phyloP scores from a whole-genome alignment of 1,284 basidiomycete genomes.

The Anthracocystis panici-leucophaei region DNA sequence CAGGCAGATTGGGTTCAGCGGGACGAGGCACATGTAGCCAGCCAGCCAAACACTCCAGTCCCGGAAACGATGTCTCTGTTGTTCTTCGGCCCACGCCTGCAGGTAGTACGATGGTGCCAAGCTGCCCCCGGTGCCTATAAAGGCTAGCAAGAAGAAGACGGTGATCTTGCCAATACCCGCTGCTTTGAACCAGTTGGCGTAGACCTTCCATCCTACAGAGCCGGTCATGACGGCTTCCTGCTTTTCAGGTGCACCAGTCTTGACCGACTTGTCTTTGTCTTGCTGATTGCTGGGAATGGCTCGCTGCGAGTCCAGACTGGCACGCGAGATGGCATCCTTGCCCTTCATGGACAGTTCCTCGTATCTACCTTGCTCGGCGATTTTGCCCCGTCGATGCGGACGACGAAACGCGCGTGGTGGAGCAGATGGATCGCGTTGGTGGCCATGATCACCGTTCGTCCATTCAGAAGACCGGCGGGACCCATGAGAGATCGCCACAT shows the following conservation, averaged over 20 bases:
- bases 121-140: background rate
- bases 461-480: slow-evolving; percentile 31
- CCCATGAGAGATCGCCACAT: slow-evolving; percentile 57
- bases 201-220: slow-evolving; percentile 33
- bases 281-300: background rate
- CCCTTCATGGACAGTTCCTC: slow-evolving; percentile 52
- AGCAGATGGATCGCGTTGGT: slow-evolving; percentile 58
- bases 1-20: slow-evolving; percentile 14
- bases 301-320: slow-evolving; percentile 44
- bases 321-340: slow-evolving; percentile 50
- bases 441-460: slow-evolving; percentile 55
- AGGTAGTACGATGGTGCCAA: slow-evolving; percentile 22
- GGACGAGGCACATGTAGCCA: slow-evolving; percentile 18
- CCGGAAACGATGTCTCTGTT: slow-evolving; percentile 31
- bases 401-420: slow-evolving; percentile 30
- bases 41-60: slow-evolving; percentile 27
- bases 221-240: slow-evolving; percentile 45
- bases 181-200: slow-evolving; percentile 31
- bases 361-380: slow-evolving; percentile 49
- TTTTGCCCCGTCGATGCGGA: slow-evolving; percentile 53
- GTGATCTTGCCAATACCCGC: slow-evolving; percentile 17
- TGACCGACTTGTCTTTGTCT: slow-evolving; percentile 24
- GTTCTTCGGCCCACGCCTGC: slow-evolving; percentile 42
- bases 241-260: slow-evolving; percentile 26
- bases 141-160: slow-evolving; percentile 1